Base-by-base conservation (phyloP, 2,329 filamentous ascomycete species). In the Samsoniella hepiali region DNA sequence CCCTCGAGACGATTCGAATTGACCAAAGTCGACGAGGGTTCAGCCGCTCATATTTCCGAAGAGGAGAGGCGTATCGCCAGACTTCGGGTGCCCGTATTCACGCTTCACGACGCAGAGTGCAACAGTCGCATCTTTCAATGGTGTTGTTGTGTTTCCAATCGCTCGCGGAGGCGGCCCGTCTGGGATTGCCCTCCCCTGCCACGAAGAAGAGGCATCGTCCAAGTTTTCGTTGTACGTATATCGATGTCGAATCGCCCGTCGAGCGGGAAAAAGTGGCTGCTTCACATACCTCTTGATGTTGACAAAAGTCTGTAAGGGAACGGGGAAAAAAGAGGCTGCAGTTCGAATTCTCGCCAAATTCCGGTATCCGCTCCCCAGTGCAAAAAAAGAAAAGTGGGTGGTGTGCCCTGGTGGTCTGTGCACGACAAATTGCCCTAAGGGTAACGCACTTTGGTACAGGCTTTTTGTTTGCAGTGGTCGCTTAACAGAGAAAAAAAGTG, bases 11-110 rank as follows among this genome's bases (percentile, higher is more conserved):
- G 72, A 74, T 68, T 75, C 69, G 70, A 54, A 55, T 47, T 32
- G 47, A 42, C 44, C 11, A 63, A 45, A 58, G 74, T 76, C 77
- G 79, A 80, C 78, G 81, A 87, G 86, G 86, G 86, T 88, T 89
- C 86, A 88, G 82, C 86, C 82, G 86, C 86, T 85, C 86, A 81
- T 77, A 40, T 36, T 85, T 81, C 80, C 81, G 82, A 79, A 80
- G 82, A 81, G 82, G 82, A 84, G 79, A 82, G 81, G 83, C 82
- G 86, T 88, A 86, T 88, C 86, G 66, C 70, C 73, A 69, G 66
- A 67, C 67, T 55, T 67, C 75, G 67, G 31, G 32, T 58, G n/a
- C 63, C 49, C 29, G 31, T 7, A 10, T 15, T 7, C 32, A 29
- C 49, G 58, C 36, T 61, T 61, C 49, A 36, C 58, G 38, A 61